Conservation (phyloP, 2,329 filamentous ascomycete genomes). For the Fusarium paranaense region DNA sequence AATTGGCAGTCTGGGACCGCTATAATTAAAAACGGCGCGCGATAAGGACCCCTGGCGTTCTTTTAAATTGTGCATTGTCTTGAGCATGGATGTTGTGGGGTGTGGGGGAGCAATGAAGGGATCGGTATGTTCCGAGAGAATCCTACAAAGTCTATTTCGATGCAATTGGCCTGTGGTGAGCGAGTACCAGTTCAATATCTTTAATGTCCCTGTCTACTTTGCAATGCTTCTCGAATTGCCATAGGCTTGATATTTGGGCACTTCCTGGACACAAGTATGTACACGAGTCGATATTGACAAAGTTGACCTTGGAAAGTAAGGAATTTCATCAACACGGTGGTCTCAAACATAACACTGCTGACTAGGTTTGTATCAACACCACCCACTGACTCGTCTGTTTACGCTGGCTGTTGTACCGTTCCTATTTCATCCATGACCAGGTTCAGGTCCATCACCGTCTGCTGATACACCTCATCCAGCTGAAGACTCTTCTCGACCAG, state of each 20-base stretch:
- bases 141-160: background rate
- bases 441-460: no score
- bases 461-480: no score
- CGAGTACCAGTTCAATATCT: background rate
- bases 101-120: background rate
- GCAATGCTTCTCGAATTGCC: background rate
- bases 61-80: background rate
- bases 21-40: background rate
- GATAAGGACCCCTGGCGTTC: background rate
- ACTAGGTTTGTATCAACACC: no score
- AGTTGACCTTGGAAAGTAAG: no score
- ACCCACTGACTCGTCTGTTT: no score
- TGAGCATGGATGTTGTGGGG: background rate
- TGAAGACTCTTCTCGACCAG: no score
- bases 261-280: no score
- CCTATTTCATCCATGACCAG: no score
- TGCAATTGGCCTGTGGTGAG: background rate
- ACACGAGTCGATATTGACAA: no score
- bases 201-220: background rate
- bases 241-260: background rate
- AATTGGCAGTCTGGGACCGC: background rate
- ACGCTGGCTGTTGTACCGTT: no score
- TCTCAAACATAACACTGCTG: no score
- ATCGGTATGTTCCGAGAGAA: background rate
- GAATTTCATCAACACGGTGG: no score